Evolutionary conservation across 129 eudicot genomes (phyloP), one percentile per base, ranked within the genome.

Genomic region (Erigeron canadensis): DNA sequence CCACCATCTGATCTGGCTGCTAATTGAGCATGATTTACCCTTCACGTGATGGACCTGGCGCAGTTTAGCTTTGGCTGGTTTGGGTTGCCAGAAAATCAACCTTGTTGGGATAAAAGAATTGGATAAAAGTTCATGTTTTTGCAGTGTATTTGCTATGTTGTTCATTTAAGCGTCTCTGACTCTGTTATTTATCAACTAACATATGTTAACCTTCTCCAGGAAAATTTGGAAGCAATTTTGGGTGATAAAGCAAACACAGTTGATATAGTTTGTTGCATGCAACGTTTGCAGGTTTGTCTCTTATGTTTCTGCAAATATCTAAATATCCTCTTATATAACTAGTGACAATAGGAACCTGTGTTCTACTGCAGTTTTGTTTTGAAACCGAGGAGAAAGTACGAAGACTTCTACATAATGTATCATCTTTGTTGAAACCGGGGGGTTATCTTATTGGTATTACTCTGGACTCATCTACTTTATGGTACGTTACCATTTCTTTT

Each of bases 381-480:
- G 99, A 94, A 71, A 78, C 84, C 2, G 97, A 94, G 86, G 99
- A 90, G 69, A 90, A 81, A 84, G 96, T 80, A 64, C 83, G 75
- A 82, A 94, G 77, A 58, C 89, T 94, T 76, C 55, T 94, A 61
- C 88, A 82, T n/a, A 94, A 94, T 39, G 99, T 94, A 56, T 86
- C 97, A 39, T 70, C 89, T 58, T 84, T 94, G 77, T 86, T 94
- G 65, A 90, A 90, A 86, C 99, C 99, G 8, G 99, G 99, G 69
- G 97, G 97, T 71, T 90, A 86, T 71, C 87, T 94, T 84, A 13
- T 94, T 15, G 97, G 99, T 79, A 90, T 94, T 61, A 87, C 97
- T 75, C 89, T 96, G 43, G 99, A 94, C 83, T 94, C 99, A 71
- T 90, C 97, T 80, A 90, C 93, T 56, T 84, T 94, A 85, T 94